Evolutionary conservation across 2,329 filamentous ascomycete species (phyloP).

Genomic region (Fusarium sarcochroum): DNA sequence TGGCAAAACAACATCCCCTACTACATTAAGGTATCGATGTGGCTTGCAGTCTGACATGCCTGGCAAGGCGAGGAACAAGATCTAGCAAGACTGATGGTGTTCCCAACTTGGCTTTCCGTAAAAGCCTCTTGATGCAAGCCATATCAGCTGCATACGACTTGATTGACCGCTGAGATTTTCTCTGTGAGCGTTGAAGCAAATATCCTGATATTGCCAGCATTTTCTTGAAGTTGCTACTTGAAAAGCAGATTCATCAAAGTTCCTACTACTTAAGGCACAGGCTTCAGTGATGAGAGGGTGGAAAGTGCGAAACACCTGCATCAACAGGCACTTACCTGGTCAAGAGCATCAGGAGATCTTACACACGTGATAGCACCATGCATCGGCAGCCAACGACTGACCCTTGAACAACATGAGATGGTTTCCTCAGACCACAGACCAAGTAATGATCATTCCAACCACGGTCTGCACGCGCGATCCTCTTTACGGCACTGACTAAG

Average conservation of each 20-base stretch:
- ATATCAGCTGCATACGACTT: slow-evolving; percentile 4
- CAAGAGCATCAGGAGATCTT: slow-evolving; percentile 40
- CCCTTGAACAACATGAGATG: slow-evolving; percentile 10
- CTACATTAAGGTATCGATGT: slow-evolving; percentile 11
- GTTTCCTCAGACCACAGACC: slow-evolving; percentile 18
- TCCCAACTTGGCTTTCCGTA: slow-evolving; percentile 27
- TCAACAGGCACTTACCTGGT: background rate
- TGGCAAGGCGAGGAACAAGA: slow-evolving; percentile 11
- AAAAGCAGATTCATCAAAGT: background rate
- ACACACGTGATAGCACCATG: slow-evolving; percentile 18
- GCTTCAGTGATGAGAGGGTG: background rate
- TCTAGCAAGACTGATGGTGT: slow-evolving; percentile 8
- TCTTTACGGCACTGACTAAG: slow-evolving; percentile 4
- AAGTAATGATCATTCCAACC: background rate
- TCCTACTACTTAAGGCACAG: background rate
- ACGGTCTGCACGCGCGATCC: background rate
- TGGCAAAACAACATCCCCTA: background rate
- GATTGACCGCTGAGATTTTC: background rate
- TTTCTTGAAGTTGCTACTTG: background rate
- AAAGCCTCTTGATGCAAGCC: slow-evolving; percentile 18
- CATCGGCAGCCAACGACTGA: slow-evolving; percentile 1
- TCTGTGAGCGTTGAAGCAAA: background rate
- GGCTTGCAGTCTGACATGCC: slow-evolving; percentile 17
- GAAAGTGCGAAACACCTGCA: background rate
- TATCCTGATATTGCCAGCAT: background rate